These are phyloP conservation scores for Skeletonema potamos DNA, from an alignment of 108 stramenopile genomes.

Conservation along the genomic window DNA sequence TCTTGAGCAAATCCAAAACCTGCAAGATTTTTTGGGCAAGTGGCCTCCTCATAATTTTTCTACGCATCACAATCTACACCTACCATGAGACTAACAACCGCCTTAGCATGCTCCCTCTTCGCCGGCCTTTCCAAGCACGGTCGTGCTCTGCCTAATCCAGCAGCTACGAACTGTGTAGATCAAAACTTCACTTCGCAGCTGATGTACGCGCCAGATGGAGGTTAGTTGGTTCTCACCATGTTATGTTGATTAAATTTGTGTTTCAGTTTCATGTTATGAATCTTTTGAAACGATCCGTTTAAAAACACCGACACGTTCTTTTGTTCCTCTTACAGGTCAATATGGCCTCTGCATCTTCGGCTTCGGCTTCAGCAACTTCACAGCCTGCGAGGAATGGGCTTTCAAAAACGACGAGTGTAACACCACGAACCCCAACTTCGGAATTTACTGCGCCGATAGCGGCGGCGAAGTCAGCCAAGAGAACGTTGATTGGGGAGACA, in stretches of 20 bases:
- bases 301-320: no score
- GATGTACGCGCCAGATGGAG: not conserved
- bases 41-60: no score
- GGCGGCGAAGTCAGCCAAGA: not conserved
- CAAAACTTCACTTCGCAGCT: not conserved
- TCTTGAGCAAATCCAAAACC: no score
- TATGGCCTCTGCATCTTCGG: not conserved
- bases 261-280: not conserved
- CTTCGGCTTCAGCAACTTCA: not conserved
- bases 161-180: not conserved
- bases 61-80: no score
- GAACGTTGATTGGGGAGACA: not conserved
- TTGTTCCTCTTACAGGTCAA: not conserved
- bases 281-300: not conserved
- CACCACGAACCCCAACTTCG: not conserved
- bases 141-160: not conserved
- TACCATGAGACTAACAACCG: not conserved
- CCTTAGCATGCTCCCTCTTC: slow-evolving; percentile 1
- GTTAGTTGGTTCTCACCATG: not conserved
- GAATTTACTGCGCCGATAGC: not conserved
- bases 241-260: not conserved
- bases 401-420: not conserved
- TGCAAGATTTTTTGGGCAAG: no score
- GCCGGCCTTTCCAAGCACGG: not conserved
- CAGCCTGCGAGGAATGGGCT: not conserved